Base-by-base conservation (phyloP, 306 rosid species). In the Pterocarpus santalinus region DNA sequence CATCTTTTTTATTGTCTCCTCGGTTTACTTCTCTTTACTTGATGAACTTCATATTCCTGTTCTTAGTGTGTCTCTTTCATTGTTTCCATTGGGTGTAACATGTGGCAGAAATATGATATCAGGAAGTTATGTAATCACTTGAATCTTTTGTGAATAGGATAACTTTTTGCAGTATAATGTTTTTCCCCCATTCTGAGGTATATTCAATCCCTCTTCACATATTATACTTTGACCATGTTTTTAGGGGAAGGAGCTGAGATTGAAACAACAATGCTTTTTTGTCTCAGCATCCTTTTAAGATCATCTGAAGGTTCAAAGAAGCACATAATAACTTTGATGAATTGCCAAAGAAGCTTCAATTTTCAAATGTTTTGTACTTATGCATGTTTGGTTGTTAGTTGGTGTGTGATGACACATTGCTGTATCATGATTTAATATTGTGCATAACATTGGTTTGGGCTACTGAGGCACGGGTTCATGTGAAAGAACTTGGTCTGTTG, bases 201-300 rank as follows among this genome's bases (percentile, higher is more conserved):
- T 72, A 66, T 47, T 39, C 5, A 36, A 66, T 65, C 62, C 39
- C 64, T 68, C 49, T 51, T 79, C 44, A 78, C 36, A 36, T 73
- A 56, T 65, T 79, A 12, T 56, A 64, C 43, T 57, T 53, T 73
- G 72, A 53, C 64, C 79, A 39, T 55, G 32, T 53, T 64, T 80
- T 43, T 86, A 91, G 96, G 96, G 96, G 81, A 91, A 90, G 87
- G 94, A 89, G 82, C 83, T 89, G 82, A 84, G 92, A 77, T 81
- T 91, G 63, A 91, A 91, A 75, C 96, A 91, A 53, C 96, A 89
- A 58, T 91, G 86, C 74, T 89, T 90, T 87, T 90, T 91, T 86
- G 92, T 89, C 75, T 88, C 94, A 1, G 93, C 94, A 66, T 91
- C 96, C 65, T 70, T 88, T 75, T 92, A 89, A 86, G 94, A 91